Conservation (phyloP, 2,329 filamentous ascomycete genomes). For the Cytospora mali region DNA sequence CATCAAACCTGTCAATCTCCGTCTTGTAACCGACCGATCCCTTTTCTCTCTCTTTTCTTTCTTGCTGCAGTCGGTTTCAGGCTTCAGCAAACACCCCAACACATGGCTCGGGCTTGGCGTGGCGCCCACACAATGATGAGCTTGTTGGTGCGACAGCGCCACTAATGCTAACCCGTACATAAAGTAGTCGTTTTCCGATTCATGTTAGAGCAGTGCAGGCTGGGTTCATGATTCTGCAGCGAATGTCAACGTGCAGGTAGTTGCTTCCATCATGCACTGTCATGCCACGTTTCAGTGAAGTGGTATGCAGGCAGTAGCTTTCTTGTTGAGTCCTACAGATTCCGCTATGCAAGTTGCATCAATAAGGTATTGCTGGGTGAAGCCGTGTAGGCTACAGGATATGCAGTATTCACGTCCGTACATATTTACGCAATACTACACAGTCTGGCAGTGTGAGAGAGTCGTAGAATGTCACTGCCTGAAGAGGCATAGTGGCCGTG, state of each 20-base stretch:
- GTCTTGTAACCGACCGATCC: conserved; percentile 9
- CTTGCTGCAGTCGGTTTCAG: neutral
- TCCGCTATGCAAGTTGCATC: neutral
- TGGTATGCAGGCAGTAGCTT: neutral
- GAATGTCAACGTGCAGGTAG: neutral
- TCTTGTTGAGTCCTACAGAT: neutral
- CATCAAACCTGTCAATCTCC: conserved; percentile 11
- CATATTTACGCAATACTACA: neutral
- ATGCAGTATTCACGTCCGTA: neutral
- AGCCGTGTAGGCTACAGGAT: neutral
- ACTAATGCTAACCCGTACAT: neutral
- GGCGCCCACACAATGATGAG: conserved; percentile 17
- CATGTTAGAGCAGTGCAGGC: neutral
- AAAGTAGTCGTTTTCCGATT: neutral
- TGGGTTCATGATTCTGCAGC: neutral
- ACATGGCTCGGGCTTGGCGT: conserved; percentile 21
- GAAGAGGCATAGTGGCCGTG: conserved; percentile 12
- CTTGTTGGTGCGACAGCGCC: neutral
- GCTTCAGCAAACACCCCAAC: conserved; percentile 19
- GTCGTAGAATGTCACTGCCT: neutral
- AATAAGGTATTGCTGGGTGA: neutral
- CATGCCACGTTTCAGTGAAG: neutral
- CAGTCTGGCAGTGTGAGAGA: neutral
- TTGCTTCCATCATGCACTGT: no score
- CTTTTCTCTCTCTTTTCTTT: conserved; percentile 4